Evolutionary conservation across 108 stramenopile species (phyloP).

Genomic region (Schizochytrium sp.): DNA sequence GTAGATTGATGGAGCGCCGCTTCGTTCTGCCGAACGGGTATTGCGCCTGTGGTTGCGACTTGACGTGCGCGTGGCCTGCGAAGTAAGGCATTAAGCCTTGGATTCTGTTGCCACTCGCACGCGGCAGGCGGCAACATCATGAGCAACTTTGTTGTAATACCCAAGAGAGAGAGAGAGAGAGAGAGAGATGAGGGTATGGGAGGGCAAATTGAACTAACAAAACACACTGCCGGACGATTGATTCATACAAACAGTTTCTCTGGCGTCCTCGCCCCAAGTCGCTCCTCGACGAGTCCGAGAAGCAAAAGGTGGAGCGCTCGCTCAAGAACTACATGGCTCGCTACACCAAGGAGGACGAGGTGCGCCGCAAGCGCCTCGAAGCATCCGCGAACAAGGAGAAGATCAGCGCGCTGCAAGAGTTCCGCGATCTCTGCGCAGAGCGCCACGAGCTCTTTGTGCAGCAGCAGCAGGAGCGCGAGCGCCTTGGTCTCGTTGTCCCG

Average conservation of each 20-base stretch:
- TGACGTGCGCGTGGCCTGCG: no score
- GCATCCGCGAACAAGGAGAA: slow-evolving; percentile 7
- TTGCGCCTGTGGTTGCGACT: no score
- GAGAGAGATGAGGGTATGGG: no score
- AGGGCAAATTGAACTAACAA: no score
- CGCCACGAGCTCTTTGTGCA: background rate
- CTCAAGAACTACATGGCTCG: slow-evolving; percentile 16
- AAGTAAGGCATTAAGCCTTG: no score
- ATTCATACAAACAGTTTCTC: background rate
- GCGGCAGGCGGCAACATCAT: no score
- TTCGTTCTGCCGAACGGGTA: no score
- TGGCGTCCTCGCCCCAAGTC: slow-evolving; percentile 3
- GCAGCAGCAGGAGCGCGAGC: background rate
- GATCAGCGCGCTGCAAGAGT: background rate
- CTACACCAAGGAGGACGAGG: background rate
- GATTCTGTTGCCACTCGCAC: no score
- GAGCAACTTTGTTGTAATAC: no score
- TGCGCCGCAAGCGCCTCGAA: slow-evolving; percentile 10
- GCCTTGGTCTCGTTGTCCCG: background rate
- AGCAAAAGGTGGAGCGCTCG: background rate
- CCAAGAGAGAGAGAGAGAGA: no score
- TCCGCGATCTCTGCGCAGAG: background rate
- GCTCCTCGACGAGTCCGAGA: background rate
- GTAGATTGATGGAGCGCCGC: background rate
- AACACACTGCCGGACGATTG: background rate